Evolutionary conservation across 1,284 basidiomycete species (phyloP).

Genomic region (Vanrija sp.): DNA sequence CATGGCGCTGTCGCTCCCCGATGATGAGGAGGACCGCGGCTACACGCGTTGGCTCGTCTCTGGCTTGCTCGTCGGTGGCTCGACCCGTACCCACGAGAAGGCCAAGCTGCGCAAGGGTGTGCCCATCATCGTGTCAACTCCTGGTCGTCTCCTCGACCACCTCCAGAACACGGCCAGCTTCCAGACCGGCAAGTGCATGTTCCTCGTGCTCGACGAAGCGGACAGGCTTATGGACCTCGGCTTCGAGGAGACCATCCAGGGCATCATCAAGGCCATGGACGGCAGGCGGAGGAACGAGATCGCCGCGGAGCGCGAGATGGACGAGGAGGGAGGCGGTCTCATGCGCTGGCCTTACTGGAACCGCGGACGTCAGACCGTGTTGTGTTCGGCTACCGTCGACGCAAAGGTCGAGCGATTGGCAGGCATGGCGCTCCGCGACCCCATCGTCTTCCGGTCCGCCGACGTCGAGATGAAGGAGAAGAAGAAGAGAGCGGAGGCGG

Average conservation of each 20-base stretch:
- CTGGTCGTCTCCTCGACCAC: conserved; percentile 66
- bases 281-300: conserved; percentile 69
- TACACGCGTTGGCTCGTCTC: conserved; percentile 91
- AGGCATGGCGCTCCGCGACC: conserved; percentile 65
- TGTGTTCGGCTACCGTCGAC: conserved; percentile 95
- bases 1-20: conserved; percentile 59
- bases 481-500: conserved; percentile 14
- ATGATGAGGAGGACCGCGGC: conserved; percentile 47
- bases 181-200: conserved; percentile 87
- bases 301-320: conserved; percentile 65
- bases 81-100: conserved; percentile 69
- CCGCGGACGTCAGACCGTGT: conserved; percentile 68
- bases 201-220: conserved; percentile 96
- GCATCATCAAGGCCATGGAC: conserved; percentile 80
- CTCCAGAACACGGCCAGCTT: conserved; percentile 80
- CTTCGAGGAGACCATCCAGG: conserved; percentile 63
- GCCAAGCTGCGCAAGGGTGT: conserved; percentile 66
- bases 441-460: conserved; percentile 50
- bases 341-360: conserved; percentile 63
- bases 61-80: conserved; percentile 78
- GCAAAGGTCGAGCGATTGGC: conserved; percentile 93
- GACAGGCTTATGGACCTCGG: conserved; percentile 77
- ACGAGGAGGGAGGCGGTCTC: conserved; percentile 53
- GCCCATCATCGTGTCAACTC: conserved; percentile 69
- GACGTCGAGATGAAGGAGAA: conserved; percentile 16